These are phyloP conservation scores for Melastoma malabathricum DNA, from an alignment of 345 rosid species.

Conservation along the genomic window DNA sequence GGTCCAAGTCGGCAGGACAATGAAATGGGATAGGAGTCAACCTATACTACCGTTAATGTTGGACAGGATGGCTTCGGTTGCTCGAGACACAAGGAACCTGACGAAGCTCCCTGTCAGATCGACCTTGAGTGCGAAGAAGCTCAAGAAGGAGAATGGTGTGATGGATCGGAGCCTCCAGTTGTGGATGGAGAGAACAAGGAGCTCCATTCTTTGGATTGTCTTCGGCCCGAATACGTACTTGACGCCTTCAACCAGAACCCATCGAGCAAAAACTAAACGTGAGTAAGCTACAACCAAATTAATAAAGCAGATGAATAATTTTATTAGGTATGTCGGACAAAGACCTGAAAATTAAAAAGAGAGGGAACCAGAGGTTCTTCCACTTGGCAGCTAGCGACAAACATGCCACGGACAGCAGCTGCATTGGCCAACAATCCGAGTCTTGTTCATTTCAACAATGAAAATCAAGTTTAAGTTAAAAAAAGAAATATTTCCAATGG, in stretches of 20 bases:
- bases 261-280: too few species aligned
- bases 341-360: conserved; percentile 87
- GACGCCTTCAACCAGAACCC: conserved; percentile 67
- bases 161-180: conserved; percentile 94
- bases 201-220: conserved; percentile 82
- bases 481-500: too few species aligned
- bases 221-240: conserved; percentile 69
- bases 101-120: conserved; percentile 49
- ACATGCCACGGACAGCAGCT: conserved; percentile 82
- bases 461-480: too few species aligned
- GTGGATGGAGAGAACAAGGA: conserved; percentile 60
- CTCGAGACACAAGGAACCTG: too few species aligned
- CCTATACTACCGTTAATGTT: too few species aligned
- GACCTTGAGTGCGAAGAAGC: conserved; percentile 82
- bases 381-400: conserved; percentile 94
- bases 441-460: too few species aligned
- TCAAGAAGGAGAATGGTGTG: conserved; percentile 72
- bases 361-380: conserved; percentile 91
- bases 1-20: too few species aligned
- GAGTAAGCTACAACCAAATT: too few species aligned
- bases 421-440: conserved; percentile 98
- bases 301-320: too few species aligned
- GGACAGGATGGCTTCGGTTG: too few species aligned
- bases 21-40: too few species aligned
- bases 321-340: too few species aligned